These are phyloP conservation scores for Chara braunii DNA, from an alignment of 139 green algal species.

Conservation along the genomic window DNA sequence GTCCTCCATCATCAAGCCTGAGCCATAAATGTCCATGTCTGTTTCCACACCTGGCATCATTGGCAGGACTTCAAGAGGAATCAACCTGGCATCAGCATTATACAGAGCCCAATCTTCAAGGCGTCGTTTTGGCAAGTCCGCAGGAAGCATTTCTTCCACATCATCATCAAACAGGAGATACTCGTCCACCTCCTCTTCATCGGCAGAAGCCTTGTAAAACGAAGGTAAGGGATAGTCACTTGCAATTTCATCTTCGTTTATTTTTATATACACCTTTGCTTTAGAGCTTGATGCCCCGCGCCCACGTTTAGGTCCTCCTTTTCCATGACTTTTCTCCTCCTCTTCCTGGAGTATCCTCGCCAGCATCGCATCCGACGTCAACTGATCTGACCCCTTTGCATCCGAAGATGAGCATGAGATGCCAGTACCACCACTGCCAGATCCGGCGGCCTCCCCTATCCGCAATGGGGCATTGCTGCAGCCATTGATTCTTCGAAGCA, in stretches of 20 bases:
- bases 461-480: neutral
- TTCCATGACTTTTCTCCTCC: neutral
- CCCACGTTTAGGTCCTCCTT: neutral
- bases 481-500: neutral
- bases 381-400: neutral
- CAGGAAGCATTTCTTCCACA: constrained; percentile 51
- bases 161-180: constrained; percentile 77
- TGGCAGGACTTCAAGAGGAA: constrained; percentile 80
- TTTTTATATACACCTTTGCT: constrained; percentile 67
- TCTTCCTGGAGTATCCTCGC: constrained; percentile 4
- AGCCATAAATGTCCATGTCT: constrained; percentile 77
- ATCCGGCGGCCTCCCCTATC: constrained; percentile 1
- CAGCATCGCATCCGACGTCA: constrained; percentile 6
- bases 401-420: neutral
- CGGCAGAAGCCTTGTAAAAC: constrained; percentile 53
- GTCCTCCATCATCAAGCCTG: constrained; percentile 66
- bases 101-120: constrained; percentile 52
- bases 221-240: constrained; percentile 83
- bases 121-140: constrained; percentile 60
- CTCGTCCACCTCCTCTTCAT: constrained; percentile 80
- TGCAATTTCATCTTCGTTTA: constrained; percentile 84
- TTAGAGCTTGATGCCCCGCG: neutral
- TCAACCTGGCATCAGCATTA: constrained; percentile 24
- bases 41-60: constrained; percentile 72
- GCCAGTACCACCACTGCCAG: neutral